A percentile compares a stretch with the other conserved stretches of the same genome.
Evolutionary conservation across 2,329 filamentous ascomycete species (phyloP).

Genomic region (Parafenestella ontariensis): DNA sequence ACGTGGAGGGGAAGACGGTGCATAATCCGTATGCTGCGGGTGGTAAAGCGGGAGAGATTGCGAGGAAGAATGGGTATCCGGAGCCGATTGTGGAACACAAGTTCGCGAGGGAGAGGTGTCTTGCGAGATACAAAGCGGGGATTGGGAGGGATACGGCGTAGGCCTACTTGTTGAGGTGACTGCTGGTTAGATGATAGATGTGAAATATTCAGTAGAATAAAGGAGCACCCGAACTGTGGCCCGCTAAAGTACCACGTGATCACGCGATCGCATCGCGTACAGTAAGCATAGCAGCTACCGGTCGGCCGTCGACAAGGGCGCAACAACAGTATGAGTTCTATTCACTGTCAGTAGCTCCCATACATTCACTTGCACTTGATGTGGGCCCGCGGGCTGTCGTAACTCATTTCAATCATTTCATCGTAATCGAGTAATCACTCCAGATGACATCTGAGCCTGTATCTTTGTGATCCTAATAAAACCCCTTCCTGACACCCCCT

Average conservation of each 20-base stretch:
- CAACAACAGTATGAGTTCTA: not conserved
- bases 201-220: too few species aligned
- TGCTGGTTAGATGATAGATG: not conserved
- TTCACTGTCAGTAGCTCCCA: not conserved
- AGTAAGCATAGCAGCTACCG: not conserved
- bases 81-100: conserved; percentile 78
- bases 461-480: conserved; percentile 25
- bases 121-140: conserved; percentile 74
- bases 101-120: conserved; percentile 68
- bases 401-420: not conserved
- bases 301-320: not conserved
- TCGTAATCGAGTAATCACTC: conserved; percentile 1
- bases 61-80: conserved; percentile 75
- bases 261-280: not conserved
- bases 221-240: too few species aligned
- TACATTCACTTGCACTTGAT: not conserved
- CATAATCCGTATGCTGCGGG: conserved; percentile 81
- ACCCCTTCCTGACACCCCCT: conserved; percentile 26
- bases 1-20: conserved; percentile 70
- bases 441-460: too few species aligned
- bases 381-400: not conserved
- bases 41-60: conserved; percentile 58
- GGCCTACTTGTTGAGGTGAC: not conserved
- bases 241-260: too few species aligned
- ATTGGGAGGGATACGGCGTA: conserved; percentile 60